These are phyloP conservation scores for Tetrahymena malaccensis DNA, from an alignment of 73 alveolate genomes.

Conservation along the genomic window DNA sequence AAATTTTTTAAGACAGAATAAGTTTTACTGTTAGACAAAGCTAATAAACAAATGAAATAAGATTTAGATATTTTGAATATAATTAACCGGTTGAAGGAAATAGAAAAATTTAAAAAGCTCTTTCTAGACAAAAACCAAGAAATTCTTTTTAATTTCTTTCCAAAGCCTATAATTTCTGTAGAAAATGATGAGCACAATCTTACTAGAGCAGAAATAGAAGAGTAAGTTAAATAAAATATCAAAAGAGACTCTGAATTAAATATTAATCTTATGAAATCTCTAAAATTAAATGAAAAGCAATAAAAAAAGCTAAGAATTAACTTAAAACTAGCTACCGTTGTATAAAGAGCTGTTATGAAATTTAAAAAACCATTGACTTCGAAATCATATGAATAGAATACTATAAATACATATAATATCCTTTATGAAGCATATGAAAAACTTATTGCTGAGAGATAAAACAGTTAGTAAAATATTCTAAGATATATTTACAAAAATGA, in stretches of 20 bases:
- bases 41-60: neutral
- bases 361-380: neutral
- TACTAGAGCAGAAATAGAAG: neutral
- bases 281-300: neutral
- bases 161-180: neutral
- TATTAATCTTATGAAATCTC: neutral
- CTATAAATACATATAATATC: neutral
- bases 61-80: neutral
- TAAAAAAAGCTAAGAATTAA: neutral
- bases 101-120: neutral
- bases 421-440: neutral
- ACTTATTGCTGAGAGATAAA: neutral
- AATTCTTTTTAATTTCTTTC: neutral
- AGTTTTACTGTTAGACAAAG: neutral
- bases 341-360: neutral
- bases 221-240: neutral
- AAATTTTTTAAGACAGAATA: neutral
- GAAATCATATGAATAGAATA: neutral
- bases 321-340: neutral
- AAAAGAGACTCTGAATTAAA: neutral
- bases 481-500: too few species aligned
- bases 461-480: neutral
- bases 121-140: neutral
- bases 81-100: neutral
- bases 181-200: neutral